Conservation (phyloP, 2,329 filamentous ascomycete species). For the Aureobasidium zeae region DNA sequence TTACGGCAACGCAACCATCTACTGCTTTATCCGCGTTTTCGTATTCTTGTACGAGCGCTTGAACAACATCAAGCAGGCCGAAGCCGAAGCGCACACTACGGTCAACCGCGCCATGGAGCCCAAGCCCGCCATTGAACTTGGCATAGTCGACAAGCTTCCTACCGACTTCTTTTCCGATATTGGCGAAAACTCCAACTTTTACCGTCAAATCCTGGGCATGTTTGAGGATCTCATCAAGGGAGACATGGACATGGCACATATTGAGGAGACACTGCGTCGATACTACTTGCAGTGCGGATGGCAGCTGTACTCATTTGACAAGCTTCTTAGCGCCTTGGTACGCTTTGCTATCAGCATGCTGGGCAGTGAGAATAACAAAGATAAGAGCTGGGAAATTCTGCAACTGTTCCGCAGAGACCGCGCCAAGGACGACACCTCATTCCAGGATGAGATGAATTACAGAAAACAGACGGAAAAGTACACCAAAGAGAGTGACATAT, state of each 20-base stretch:
- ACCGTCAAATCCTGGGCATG: slow-evolving; percentile 73
- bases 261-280: slow-evolving; percentile 83
- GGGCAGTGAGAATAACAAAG: slow-evolving; percentile 72
- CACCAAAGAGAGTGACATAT: slow-evolving; percentile 86
- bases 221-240: slow-evolving; percentile 72
- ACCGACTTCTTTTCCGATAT: slow-evolving; percentile 65
- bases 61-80: slow-evolving; percentile 71
- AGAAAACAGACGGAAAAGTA: slow-evolving; percentile 88
- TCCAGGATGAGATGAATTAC: slow-evolving; percentile 79
- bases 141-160: slow-evolving; percentile 69
- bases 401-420: slow-evolving; percentile 77
- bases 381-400: slow-evolving; percentile 86
- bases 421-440: slow-evolving; percentile 74
- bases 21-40: slow-evolving; percentile 91
- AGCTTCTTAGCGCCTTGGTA: slow-evolving; percentile 71
- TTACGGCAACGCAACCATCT: slow-evolving; percentile 84
- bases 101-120: slow-evolving; percentile 62
- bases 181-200: slow-evolving; percentile 60
- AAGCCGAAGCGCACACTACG: slow-evolving; percentile 61
- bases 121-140: slow-evolving; percentile 76
- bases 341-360: slow-evolving; percentile 77
- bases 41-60: slow-evolving; percentile 82
- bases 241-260: slow-evolving; percentile 70
- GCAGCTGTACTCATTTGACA: slow-evolving; percentile 87
- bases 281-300: slow-evolving; percentile 88